Evolutionary conservation across 1,139 yeast genomes (phyloP), one percentile per base, ranked within the genome.

Genomic region (Lodderomyces beijingensis): DNA sequence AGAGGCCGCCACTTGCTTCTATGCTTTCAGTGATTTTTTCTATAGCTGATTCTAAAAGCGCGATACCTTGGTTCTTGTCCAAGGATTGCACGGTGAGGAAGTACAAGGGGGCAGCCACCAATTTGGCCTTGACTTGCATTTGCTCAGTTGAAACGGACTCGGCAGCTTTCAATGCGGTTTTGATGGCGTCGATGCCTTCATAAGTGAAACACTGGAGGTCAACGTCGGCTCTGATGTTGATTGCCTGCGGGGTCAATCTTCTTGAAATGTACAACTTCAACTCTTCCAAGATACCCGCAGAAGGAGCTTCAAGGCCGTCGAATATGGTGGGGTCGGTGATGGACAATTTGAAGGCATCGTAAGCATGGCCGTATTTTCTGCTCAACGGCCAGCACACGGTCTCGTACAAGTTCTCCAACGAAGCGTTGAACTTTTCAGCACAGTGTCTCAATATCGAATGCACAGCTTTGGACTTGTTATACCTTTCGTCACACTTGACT

Each of bases 111-210:
- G 98, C 97, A 40, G 99, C 98, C 32, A 91, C 96, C 50, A 91
- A 76, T 62, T 89, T 88, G 46, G 89, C 95, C 62, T 86, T 88
- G 49, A 91, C 85, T 55, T 76, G 80, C 71, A 85, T 80, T 41
- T 79, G 80, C 52, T 87, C 96, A 29, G 89, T 84, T 42, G 93
- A 77, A 38, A 84, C 65, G 16, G 71, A 75, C 66, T 91, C 98
- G 34, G 96, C 98, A 16, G 89, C 83, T 46, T 74, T 70, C 47
- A 91, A 74, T 20, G 98, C 95, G 41, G 71, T 74, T 65, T 89
- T 89, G 55, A 91, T 89, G 44, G 98, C 98, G 58, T 89, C 96
- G 47, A 91, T 88, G 59, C 99, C 99, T 59, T 91, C 97, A 62
- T 91, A 91, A 45, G 93, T 77, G 68, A 89, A 91, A 61, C 98